Evolutionary conservation across 805 yeast genomes (phyloP).

Genomic region (Zygotorulaspora sp.): DNA sequence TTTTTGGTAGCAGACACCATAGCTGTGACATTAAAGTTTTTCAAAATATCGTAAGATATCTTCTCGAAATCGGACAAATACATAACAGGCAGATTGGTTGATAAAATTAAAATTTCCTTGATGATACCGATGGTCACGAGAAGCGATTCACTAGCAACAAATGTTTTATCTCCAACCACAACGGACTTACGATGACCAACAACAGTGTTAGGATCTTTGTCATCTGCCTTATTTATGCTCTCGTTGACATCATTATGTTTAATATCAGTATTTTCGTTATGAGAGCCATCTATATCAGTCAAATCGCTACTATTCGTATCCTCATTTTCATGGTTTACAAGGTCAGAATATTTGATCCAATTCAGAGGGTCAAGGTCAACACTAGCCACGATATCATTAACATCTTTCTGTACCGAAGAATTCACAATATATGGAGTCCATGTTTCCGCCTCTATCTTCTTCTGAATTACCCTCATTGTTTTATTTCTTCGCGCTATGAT

Average conservation of each 20-base stretch:
- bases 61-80: slow-evolving; percentile 38
- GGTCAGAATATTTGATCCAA: slow-evolving; percentile 44
- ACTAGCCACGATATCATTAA: slow-evolving; percentile 49
- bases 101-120: slow-evolving; percentile 52
- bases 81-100: slow-evolving; percentile 49
- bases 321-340: slow-evolving; percentile 10
- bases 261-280: slow-evolving; percentile 3
- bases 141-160: slow-evolving; percentile 53
- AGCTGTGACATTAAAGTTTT: slow-evolving; percentile 43
- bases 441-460: slow-evolving; percentile 56
- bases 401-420: slow-evolving; percentile 42
- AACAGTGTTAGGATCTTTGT: slow-evolving; percentile 10
- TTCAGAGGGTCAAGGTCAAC: slow-evolving; percentile 42
- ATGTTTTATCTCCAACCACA: slow-evolving; percentile 51
- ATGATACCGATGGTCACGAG: slow-evolving; percentile 39
- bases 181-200: slow-evolving; percentile 38
- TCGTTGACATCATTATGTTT: slow-evolving; percentile 6
- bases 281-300: background rate
- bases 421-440: slow-evolving; percentile 76
- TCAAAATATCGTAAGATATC: slow-evolving; percentile 43
- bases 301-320: background rate
- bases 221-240: slow-evolving; percentile 11
- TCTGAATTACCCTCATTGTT: slow-evolving; percentile 44
- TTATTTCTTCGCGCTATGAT: slow-evolving; percentile 51
- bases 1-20: slow-evolving; percentile 25